phyloP scores from a whole-genome alignment of 768 basidiomycete genomes.

The Podaxis sp. region DNA sequence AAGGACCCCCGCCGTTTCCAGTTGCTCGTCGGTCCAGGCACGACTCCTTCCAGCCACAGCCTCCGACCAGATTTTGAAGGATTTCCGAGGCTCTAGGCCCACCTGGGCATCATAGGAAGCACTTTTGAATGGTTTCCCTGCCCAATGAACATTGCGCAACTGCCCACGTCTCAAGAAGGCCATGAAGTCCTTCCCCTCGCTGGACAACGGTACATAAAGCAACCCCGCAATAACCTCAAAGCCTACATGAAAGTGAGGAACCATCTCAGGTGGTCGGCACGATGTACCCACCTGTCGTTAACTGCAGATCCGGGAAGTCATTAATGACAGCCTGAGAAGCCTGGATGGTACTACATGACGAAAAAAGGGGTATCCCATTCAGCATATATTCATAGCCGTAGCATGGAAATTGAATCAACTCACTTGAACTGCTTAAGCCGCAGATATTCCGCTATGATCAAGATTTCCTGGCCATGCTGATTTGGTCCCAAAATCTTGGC shows the following conservation, averaged over 20 bases:
- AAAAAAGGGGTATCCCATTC: neutral
- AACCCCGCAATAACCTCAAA: conserved; percentile 70
- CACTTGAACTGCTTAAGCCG: conserved; percentile 70
- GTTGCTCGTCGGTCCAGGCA: conserved; percentile 79
- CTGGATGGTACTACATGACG: conserved; percentile 56
- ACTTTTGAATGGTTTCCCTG: conserved; percentile 65
- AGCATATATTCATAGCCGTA: neutral
- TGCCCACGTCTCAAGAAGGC: conserved; percentile 80
- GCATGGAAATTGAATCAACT: conserved; percentile 23
- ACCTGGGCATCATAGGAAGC: conserved; percentile 23
- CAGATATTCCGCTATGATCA: conserved; percentile 79
- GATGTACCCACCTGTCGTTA: conserved; percentile 43
- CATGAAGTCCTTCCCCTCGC: conserved; percentile 76
- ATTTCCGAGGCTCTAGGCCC: conserved; percentile 70
- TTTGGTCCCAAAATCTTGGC: conserved; percentile 70
- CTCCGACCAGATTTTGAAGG: conserved; percentile 81
- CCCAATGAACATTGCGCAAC: conserved; percentile 71
- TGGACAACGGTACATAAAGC: conserved; percentile 73
- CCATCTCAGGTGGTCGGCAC: neutral
- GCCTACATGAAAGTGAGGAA: conserved; percentile 26
- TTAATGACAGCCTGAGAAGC: conserved; percentile 64
- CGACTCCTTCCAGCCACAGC: conserved; percentile 65
- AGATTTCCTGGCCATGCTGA: conserved; percentile 72
- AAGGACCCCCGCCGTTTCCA: conserved; percentile 79
- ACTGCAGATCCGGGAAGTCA: conserved; percentile 72